Percentiles rank a stretch among this genome's conserved stretches.
Conservation (phyloP, 768 basidiomycete genomes). For the Agaricus subrufescens region DNA sequence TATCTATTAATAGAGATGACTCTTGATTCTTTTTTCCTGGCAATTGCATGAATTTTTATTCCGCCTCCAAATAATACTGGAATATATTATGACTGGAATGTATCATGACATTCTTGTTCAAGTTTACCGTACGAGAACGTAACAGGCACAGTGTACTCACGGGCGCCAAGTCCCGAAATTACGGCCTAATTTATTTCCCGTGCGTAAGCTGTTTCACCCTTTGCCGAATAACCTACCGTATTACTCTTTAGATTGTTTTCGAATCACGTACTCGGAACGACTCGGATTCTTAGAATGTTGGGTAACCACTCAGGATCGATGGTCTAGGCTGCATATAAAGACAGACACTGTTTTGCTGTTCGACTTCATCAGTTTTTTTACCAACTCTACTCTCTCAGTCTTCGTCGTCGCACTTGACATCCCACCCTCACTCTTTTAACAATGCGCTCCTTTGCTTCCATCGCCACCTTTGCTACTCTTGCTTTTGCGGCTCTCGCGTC, state of each 20-base stretch:
- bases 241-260: not conserved
- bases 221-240: not conserved
- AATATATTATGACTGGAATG: too few relatives aligned
- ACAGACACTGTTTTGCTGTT: not conserved
- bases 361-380: not conserved
- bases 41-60: too few relatives aligned
- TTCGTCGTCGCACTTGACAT: constrained; percentile 12
- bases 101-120: too few relatives aligned
- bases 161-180: too few relatives aligned
- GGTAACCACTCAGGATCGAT: not conserved
- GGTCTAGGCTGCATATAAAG: not conserved
- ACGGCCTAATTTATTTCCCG: too few relatives aligned
- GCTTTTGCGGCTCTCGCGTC: constrained; percentile 1
- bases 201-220: too few relatives aligned
- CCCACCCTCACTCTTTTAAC: constrained; percentile 7
- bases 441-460: constrained; percentile 7
- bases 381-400: not conserved
- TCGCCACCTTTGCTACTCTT: constrained; percentile 15
- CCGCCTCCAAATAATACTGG: too few relatives aligned
- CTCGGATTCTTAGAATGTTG: not conserved
- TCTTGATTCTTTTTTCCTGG: too few relatives aligned
- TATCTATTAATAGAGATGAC: too few relatives aligned
- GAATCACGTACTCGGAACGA: not conserved
- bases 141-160: too few relatives aligned
- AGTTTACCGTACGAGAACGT: too few relatives aligned